Evolutionary conservation across 2,329 filamentous ascomycete genomes (phyloP), one percentile per base, ranked within the genome.

Genomic region (Endocalyx cinctus): DNA sequence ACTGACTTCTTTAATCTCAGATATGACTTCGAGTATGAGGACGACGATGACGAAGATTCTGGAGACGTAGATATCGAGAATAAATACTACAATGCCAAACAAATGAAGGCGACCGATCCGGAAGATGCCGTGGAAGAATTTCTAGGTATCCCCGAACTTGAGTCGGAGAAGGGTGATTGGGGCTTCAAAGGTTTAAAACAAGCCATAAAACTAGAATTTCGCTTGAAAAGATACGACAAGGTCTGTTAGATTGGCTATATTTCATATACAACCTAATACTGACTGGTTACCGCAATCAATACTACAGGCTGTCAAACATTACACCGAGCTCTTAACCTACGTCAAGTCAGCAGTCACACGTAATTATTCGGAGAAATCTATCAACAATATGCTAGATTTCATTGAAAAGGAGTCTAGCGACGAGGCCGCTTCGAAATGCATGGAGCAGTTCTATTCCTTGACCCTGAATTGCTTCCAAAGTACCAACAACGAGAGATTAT

Each of bases 11-110:
- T n/a, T n/a, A n/a, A n/a, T n/a, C n/a, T n/a, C 38, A 86, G 83
- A 52, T 88, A 96, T 58, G 92, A 97, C 64, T 97, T 97, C 59
- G 90, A 97, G 56, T 97, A 96, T 63, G 90, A 96, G 58, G 92
- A 82, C 38, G 87, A 88, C 46, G 87, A 95, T 36, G 88, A 92
- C 30, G 86, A 94, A 27, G 83, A 95, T 37, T 79, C 77, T 19
- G 88, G 82, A 37, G 87, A 96, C 58, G 85, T 96, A 51, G 88
- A 90, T 48, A 94, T 97, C 59, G 92, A 98, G 61, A 98, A 98
- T 70, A 96, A 95, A 67, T 98, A 98, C 70, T 98, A 97, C 74
- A 97, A 96, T 64, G 92, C 92, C 27, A 98, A 98, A 66, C 90
- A 97, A 66, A 81, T 94, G 58, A 98, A 97, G 69, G 71, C 72